A percentile compares a stretch with the other conserved stretches of the same genome.
These are phyloP conservation scores for Drechslerella coelobrocha DNA, from an alignment of 2,329 filamentous ascomycete species.

Conservation along the genomic window DNA sequence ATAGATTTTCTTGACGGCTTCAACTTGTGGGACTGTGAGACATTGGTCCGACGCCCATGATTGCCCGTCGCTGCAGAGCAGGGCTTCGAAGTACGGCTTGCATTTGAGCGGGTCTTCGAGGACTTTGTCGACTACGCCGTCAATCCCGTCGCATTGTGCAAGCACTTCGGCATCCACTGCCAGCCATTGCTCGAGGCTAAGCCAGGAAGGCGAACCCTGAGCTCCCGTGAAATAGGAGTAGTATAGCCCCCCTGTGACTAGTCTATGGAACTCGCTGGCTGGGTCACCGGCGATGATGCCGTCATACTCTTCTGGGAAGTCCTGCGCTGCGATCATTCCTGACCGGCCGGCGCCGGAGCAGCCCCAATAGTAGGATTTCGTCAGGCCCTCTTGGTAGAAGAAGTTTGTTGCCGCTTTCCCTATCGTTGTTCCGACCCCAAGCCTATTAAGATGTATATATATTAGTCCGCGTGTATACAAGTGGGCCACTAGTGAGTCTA, in stretches of 20 bases:
- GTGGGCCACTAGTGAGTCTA: not conserved
- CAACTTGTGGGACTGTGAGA: slow-evolving; percentile 55
- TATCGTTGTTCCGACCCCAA: slow-evolving; percentile 15
- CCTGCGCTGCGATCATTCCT: slow-evolving; percentile 61
- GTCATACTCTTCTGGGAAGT: slow-evolving; percentile 62
- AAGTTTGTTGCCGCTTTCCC: slow-evolving; percentile 27
- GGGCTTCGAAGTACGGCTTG: slow-evolving; percentile 55
- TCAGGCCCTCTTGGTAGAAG: slow-evolving; percentile 28
- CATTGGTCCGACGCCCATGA: slow-evolving; percentile 49
- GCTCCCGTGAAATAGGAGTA: slow-evolving; percentile 53
- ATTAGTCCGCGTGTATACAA: not conserved
- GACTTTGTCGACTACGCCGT: slow-evolving; percentile 62
- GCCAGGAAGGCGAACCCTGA: slow-evolving; percentile 10
- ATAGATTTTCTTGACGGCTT: slow-evolving; percentile 56
- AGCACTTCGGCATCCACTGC: slow-evolving; percentile 58
- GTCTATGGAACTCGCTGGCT: slow-evolving; percentile 60
- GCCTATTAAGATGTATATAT: not conserved
- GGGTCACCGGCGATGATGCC: slow-evolving; percentile 61
- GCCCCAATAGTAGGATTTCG: slow-evolving; percentile 62
- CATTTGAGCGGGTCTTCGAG: slow-evolving; percentile 59
- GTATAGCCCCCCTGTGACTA: slow-evolving; percentile 51
- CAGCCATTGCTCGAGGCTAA: slow-evolving; percentile 56
- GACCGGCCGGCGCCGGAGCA: slow-evolving; percentile 63
- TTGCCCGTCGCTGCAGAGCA: slow-evolving; percentile 55
- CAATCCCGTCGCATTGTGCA: slow-evolving; percentile 63